Evolutionary conservation across 768 basidiomycete genomes (phyloP).

Genomic region (Russula sp.): DNA sequence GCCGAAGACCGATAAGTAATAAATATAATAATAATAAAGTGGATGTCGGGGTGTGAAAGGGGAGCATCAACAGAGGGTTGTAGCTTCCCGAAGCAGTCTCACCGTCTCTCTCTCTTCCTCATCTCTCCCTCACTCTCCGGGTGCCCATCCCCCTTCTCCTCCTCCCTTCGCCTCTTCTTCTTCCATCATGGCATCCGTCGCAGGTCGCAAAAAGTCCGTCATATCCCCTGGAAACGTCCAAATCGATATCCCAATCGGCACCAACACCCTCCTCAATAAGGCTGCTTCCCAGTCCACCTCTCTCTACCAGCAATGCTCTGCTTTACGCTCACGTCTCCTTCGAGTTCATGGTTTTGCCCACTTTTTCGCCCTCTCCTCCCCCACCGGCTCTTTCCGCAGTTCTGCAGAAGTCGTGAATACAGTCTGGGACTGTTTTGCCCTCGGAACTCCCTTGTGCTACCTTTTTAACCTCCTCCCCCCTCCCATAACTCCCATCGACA

Average conservation of each 20-base stretch:
- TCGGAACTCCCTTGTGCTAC: slow-evolving; percentile 92
- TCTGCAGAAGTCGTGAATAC: slow-evolving; percentile 92
- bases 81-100: slow-evolving; percentile 19
- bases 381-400: slow-evolving; percentile 58
- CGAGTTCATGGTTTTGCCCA: slow-evolving; percentile 70
- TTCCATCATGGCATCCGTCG: slow-evolving; percentile 43
- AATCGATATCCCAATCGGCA: slow-evolving; percentile 71
- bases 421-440: slow-evolving; percentile 90
- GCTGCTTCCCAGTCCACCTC: slow-evolving; percentile 83
- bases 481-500: slow-evolving; percentile 42
- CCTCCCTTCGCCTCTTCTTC: slow-evolving; percentile 24
- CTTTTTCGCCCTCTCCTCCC: slow-evolving; percentile 62
- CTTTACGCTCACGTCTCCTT: slow-evolving; percentile 71
- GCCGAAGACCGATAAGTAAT: slow-evolving; percentile 1
- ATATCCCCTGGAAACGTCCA: slow-evolving; percentile 59
- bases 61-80: slow-evolving; percentile 20
- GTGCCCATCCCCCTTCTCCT: slow-evolving; percentile 9
- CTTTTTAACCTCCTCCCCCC: slow-evolving; percentile 87
- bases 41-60: slow-evolving; percentile 27
- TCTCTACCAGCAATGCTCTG: slow-evolving; percentile 88
- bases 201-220: slow-evolving; percentile 70
- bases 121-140: slow-evolving; percentile 15
- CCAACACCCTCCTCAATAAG: slow-evolving; percentile 89
- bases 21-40: not conserved
- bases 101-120: slow-evolving; percentile 27